Evolutionary conservation across 805 yeast genomes (phyloP).

Genomic region (Pichia manshurica): DNA sequence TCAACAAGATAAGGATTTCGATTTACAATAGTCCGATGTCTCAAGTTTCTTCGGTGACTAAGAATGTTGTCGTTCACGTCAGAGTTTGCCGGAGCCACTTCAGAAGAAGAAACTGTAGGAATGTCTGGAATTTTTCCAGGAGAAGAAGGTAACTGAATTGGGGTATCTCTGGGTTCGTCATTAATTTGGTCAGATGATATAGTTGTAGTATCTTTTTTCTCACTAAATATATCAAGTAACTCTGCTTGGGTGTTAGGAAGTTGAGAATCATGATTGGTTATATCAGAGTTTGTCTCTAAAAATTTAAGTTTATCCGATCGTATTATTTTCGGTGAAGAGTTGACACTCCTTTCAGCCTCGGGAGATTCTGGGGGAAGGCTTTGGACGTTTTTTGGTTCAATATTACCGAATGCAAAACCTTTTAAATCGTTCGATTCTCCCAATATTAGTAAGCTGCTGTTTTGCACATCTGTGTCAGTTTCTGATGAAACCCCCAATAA

Average conservation of each 20-base stretch:
- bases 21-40: constrained; percentile 14
- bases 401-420: no score
- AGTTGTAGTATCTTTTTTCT: background rate
- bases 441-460: constrained; percentile 2
- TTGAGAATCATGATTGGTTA: background rate
- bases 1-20: constrained; percentile 32
- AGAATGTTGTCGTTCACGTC: background rate
- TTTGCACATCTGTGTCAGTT: background rate
- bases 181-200: background rate
- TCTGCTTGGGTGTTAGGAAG: background rate
- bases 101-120: no score
- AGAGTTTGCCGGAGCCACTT: background rate
- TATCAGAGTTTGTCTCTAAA: background rate
- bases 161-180: background rate
- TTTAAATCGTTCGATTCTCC: background rate
- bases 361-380: no score
- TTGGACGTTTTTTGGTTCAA: no score
- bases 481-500: background rate
- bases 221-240: constrained; percentile 1
- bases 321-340: no score
- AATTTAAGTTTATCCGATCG: no score
- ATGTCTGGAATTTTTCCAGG: background rate
- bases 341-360: background rate
- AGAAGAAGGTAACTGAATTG: background rate
- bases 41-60: constrained; percentile 1